Conservation (phyloP, 2,329 filamentous ascomycete species). For the Blastomyces silverae region DNA sequence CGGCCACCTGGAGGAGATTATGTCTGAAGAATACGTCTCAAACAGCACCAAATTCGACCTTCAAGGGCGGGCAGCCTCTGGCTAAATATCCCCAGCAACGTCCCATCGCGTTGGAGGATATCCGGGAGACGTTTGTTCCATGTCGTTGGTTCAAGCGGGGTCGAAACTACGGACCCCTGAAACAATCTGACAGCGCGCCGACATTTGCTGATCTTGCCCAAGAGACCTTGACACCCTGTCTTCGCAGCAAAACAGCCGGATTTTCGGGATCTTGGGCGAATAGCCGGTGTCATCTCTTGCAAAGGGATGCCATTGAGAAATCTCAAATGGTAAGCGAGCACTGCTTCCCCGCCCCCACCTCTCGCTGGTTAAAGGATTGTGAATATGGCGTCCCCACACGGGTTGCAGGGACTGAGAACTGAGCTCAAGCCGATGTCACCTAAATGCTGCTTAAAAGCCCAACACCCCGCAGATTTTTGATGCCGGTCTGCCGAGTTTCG, state of each 20-base stretch:
- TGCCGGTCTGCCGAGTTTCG: background rate
- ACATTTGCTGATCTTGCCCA: background rate
- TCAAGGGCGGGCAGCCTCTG: background rate
- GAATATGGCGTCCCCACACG: background rate
- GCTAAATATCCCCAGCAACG: background rate
- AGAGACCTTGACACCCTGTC: background rate
- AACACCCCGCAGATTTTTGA: background rate
- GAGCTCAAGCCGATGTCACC: slow-evolving; percentile 8
- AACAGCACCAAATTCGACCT: background rate
- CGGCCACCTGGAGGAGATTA: background rate
- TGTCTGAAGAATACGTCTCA: background rate
- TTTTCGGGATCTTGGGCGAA: background rate
- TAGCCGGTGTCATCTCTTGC: background rate
- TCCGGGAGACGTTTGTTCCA: background rate
- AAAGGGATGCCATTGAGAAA: background rate
- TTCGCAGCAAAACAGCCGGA: background rate
- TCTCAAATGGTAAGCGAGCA: background rate
- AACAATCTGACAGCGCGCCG: background rate
- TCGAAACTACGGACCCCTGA: background rate
- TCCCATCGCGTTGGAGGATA: background rate
- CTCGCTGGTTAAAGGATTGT: background rate
- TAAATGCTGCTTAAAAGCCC: background rate
- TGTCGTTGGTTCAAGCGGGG: slow-evolving; percentile 4
- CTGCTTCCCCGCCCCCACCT: background rate
- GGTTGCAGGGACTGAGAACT: background rate